Percentiles rank a stretch among this genome's conserved stretches.
Conservation (phyloP, 495 filamentous ascomycete species). For the Penicillium salamii region DNA sequence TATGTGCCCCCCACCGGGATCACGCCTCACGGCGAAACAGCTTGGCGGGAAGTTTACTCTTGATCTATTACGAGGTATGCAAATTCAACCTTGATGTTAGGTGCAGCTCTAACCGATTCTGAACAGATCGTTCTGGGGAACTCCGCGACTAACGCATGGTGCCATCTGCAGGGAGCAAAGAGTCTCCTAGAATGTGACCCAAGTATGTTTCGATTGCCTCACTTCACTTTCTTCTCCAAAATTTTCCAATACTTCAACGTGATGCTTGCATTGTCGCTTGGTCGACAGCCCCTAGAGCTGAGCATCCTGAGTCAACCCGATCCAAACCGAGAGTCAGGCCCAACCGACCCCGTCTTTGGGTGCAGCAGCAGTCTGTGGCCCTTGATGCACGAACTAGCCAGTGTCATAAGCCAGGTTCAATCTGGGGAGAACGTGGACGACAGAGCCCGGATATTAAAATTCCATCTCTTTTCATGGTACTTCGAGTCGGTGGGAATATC, state of each 20-base stretch:
- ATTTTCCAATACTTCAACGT: conserved; percentile 14
- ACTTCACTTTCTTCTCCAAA: conserved; percentile 6
- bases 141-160: conserved; percentile 11
- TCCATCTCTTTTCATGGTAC: not conserved
- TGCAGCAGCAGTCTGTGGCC: conserved; percentile 8
- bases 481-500: not conserved
- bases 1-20: conserved; percentile 1
- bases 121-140: conserved; percentile 10
- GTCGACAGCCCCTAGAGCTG: conserved; percentile 1
- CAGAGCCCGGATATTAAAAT: not conserved
- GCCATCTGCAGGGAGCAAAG: conserved; percentile 10
- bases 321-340: not conserved
- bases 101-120: not conserved
- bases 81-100: no score
- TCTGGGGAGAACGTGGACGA: conserved; percentile 1
- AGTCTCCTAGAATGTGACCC: conserved; percentile 5
- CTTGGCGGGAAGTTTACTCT: conserved; percentile 6
- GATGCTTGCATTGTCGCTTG: conserved; percentile 11
- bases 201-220: not conserved
- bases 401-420: not conserved
- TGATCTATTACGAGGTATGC: conserved; percentile 16
- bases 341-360: conserved; percentile 8
- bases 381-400: conserved; percentile 7
- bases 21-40: not conserved
- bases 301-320: not conserved